Base-by-base conservation (phyloP, 371 early-diverging fungal genomes). In the Circinella minor region DNA sequence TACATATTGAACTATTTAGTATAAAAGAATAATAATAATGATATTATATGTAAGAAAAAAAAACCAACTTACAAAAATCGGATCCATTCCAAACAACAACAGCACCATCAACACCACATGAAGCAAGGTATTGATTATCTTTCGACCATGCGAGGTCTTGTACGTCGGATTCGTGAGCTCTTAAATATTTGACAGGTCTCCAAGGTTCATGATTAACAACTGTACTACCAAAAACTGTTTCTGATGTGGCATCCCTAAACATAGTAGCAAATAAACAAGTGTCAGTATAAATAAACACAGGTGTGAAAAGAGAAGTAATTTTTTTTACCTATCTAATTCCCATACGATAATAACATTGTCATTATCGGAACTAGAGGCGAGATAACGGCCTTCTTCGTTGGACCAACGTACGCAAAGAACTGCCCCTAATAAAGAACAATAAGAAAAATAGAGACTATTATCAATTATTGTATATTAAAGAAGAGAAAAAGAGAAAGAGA, bases 121-220 rank as follows among this genome's bases (percentile, higher is more conserved):
- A 94, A 3, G 98, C 98, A 60, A 98, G 81, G 67, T 90, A 95
- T 18, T 84, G 81, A 71, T 93, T 91, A 63, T 94, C 92, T n/a
- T 89, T 90, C 14, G 98, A 94, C 99, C 99, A 98, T 1, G 95
- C 90, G n/a, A 98, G 74, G 69, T 97, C 96, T 55, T 89, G 89
- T 10, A 98, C 96, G 77, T 97, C 97, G n/a, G 96, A 96, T 67
- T 92, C 94, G 73, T 98, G 98, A 11, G 95, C 96, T 55, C 92
- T 84, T n/a, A 98, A 85, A 63, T 94, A 88, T 63, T 91, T 90
- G 36, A 89, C 80, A 11, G 91, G 89, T 68, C 92, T 81, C 93
- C 94, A 98, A 11, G 85, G 83, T 74, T 96, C 96, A 14, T 88
- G 73, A 66, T 90, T 91, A 1, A 86, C 82, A 49, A 86, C 86